Percentiles rank a stretch among this genome's conserved stretches.
Conservation (phyloP, 228 moss, liverwort and hornwort genomes). For the Sphagnum fallax region DNA sequence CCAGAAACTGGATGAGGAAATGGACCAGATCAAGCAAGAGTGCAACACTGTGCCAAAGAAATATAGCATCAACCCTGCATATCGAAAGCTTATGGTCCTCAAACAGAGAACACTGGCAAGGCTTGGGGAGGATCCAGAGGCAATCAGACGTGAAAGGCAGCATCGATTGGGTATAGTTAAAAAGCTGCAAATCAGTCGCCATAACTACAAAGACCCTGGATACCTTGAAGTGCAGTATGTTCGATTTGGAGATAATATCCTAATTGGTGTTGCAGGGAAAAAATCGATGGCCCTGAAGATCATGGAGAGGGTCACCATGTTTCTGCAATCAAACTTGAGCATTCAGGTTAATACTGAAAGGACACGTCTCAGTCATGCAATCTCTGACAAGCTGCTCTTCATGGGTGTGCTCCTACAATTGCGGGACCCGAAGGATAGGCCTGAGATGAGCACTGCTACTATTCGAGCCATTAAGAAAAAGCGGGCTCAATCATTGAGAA, state of each 20-base stretch:
- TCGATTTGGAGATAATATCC: conserved; percentile 39
- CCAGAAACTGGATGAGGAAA: conserved; percentile 51
- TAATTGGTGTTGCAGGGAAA: conserved; percentile 43
- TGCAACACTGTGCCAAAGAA: conserved; percentile 36
- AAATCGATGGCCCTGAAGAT: conserved; percentile 35
- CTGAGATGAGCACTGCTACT: conserved; percentile 29
- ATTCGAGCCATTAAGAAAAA: conserved; percentile 39
- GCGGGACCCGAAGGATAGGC: conserved; percentile 48
- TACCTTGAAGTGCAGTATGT: conserved; percentile 38
- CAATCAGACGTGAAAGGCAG: conserved; percentile 43
- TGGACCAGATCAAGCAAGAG: conserved; percentile 34
- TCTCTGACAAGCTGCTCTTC: conserved; percentile 52
- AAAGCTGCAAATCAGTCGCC: conserved; percentile 39
- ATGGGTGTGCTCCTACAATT: conserved; percentile 43
- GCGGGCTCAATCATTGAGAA: conserved; percentile 41
- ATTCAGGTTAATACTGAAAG: conserved; percentile 31
- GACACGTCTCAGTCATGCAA: conserved; percentile 38
- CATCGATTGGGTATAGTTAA: conserved; percentile 39
- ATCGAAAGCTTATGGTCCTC: conserved; percentile 35
- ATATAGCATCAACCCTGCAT: conserved; percentile 32
- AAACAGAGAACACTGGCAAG: conserved; percentile 42
- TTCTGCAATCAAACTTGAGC: conserved; percentile 47
- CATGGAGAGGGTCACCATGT: conserved; percentile 37
- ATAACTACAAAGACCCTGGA: conserved; percentile 36
- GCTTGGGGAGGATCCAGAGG: conserved; percentile 32